phyloP scores from a whole-genome alignment of 202 grass and related monocot genomes.

The Bolboschoenoplectus hybrid region DNA sequence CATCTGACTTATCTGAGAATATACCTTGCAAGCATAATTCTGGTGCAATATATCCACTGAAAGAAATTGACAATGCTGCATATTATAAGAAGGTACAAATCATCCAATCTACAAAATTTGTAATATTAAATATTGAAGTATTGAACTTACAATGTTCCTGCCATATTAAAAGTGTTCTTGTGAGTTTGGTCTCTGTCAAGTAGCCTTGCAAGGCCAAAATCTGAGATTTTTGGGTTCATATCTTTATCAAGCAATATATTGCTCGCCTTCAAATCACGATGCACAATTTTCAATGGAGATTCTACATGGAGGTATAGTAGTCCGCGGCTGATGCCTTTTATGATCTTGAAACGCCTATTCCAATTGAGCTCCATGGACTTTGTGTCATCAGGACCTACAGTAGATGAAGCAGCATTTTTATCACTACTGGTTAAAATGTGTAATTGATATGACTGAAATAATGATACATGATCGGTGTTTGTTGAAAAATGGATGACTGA shows the following conservation, averaged over 20 bases:
- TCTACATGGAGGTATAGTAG: conserved; percentile 41
- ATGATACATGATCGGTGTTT: no score
- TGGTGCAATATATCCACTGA: conserved; percentile 46
- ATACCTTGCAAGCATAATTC: conserved; percentile 29
- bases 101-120: neutral
- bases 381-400: neutral
- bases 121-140: neutral
- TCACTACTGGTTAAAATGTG: neutral
- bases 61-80: neutral
- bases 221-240: conserved; percentile 44
- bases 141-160: conserved; percentile 40
- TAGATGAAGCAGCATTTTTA: neutral
- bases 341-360: conserved; percentile 30
- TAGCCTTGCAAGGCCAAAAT: conserved; percentile 44
- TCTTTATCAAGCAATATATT: conserved; percentile 39
- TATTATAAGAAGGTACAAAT: neutral
- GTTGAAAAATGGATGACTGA: no score
- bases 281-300: conserved; percentile 37
- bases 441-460: neutral
- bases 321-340: conserved; percentile 30
- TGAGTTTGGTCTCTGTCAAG: conserved; percentile 37
- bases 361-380: conserved; percentile 25
- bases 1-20: conserved; percentile 38
- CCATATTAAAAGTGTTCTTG: neutral
- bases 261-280: conserved; percentile 41